phyloP scores from a whole-genome alignment of 495 filamentous ascomycete species.

The Aspergillus kassunensis region DNA sequence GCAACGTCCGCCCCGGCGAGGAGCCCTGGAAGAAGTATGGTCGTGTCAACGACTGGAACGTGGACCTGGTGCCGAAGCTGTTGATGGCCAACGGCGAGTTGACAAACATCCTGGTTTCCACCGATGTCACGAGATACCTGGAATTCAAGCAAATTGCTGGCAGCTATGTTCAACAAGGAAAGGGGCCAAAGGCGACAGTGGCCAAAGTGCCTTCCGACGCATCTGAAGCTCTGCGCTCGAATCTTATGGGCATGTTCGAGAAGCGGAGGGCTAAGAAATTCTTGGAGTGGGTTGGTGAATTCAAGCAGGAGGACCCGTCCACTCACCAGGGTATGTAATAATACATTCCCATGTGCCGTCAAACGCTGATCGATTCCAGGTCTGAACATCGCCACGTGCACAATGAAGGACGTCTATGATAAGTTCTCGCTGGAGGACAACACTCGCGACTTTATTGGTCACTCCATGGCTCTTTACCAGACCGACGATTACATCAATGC shows the following conservation, averaged over 20 bases:
- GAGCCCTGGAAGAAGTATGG: slow-evolving; percentile 98
- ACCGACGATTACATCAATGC: slow-evolving; percentile 80
- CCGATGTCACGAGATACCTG: slow-evolving; percentile 94
- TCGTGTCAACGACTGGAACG: slow-evolving; percentile 97
- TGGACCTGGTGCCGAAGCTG: slow-evolving; percentile 96
- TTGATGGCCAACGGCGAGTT: slow-evolving; percentile 98
- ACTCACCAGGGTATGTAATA: slow-evolving; percentile 67
- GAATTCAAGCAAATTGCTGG: slow-evolving; percentile 98
- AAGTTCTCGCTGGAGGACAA: slow-evolving; percentile 91
- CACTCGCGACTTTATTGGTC: slow-evolving; percentile 93
- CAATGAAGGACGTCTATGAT: slow-evolving; percentile 96
- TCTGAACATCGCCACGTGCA: slow-evolving; percentile 70
- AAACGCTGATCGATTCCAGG: slow-evolving; percentile 50
- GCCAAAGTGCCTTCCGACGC: slow-evolving; percentile 97
- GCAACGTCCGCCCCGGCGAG: slow-evolving; percentile 72
- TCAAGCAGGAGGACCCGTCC: slow-evolving; percentile 75
- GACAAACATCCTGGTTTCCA: slow-evolving; percentile 95
- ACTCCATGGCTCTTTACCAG: slow-evolving; percentile 94
- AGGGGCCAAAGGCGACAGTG: slow-evolving; percentile 75
- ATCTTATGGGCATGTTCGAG: slow-evolving; percentile 95
- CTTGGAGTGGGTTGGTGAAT: slow-evolving; percentile 92
- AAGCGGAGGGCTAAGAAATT: slow-evolving; percentile 96
- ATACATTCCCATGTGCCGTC: background rate
- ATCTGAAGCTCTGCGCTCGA: slow-evolving; percentile 82
- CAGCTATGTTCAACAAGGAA: slow-evolving; percentile 90